A percentile compares a stretch with the other conserved stretches of the same genome.
Evolutionary conservation across 2,329 filamentous ascomycete genomes (phyloP).

Genomic region (Plectosphaerella plurivora): DNA sequence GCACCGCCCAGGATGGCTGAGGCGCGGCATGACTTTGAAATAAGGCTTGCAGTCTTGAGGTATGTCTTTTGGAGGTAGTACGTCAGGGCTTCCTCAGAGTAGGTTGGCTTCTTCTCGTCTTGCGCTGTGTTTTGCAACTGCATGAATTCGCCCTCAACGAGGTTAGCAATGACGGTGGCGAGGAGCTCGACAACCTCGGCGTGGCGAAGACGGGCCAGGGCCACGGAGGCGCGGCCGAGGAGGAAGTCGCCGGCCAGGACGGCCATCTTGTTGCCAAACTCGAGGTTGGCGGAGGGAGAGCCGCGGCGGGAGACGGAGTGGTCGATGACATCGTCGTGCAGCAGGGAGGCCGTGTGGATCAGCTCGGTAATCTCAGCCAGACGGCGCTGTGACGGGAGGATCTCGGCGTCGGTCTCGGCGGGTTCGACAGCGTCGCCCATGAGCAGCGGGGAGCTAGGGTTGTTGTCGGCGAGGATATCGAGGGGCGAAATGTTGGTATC

Average conservation of each 20-base stretch:
- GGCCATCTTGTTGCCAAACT: constrained; percentile 99
- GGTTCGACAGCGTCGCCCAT: constrained; percentile 35
- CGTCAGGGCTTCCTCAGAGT: constrained; percentile 81
- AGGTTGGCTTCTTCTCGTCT: constrained; percentile 79
- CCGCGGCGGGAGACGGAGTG: constrained; percentile 82
- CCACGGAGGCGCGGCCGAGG: constrained; percentile 87
- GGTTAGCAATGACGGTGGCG: constrained; percentile 93
- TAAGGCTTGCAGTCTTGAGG: constrained; percentile 90
- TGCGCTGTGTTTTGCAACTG: constrained; percentile 93
- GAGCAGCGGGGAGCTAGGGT: constrained; percentile 57
- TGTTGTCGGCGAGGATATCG: constrained; percentile 69
- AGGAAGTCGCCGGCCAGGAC: constrained; percentile 97
- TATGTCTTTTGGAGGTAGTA: constrained; percentile 99
- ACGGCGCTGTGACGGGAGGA: constrained; percentile 88
- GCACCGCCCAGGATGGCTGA: constrained; percentile 80
- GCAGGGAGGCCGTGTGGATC: constrained; percentile 92
- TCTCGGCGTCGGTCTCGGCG: constrained; percentile 50
- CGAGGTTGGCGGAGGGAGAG: constrained; percentile 82
- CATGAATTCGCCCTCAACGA: constrained; percentile 99
- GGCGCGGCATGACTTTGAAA: constrained; percentile 92
- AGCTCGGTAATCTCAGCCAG: constrained; percentile 96
- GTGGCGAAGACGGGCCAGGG: constrained; percentile 82
- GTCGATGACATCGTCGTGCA: constrained; percentile 98
- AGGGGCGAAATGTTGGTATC: constrained; percentile 51
- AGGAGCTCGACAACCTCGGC: constrained; percentile 93